A percentile compares a stretch with the other conserved stretches of the same genome.
Conservation (phyloP, 108 stramenopile genomes). For the Halocafeteria seosinensis region DNA sequence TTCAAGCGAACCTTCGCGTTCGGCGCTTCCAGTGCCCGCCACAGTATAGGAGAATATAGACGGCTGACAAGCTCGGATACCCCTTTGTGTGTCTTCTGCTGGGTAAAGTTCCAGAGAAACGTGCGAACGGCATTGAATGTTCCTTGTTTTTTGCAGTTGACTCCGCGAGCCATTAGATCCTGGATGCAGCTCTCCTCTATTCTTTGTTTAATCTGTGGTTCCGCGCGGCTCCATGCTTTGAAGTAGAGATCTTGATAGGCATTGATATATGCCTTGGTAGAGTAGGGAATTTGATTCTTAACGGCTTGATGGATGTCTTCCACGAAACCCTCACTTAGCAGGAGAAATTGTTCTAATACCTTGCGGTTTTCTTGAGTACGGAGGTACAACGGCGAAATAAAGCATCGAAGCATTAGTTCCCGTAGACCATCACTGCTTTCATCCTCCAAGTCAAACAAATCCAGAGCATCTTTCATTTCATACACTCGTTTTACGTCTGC, state of each 20-base stretch:
- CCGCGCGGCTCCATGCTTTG: constrained; percentile 55
- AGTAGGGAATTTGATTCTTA: constrained; percentile 43
- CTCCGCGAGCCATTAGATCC: constrained; percentile 51
- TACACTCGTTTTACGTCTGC: constrained; percentile 57
- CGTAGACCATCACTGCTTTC: constrained; percentile 34
- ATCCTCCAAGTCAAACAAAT: constrained; percentile 64
- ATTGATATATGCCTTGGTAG: constrained; percentile 38
- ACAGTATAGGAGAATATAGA: constrained; percentile 67
- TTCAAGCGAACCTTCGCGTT: constrained; percentile 64
- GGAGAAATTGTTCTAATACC: constrained; percentile 50
- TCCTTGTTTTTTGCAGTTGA: constrained; percentile 37
- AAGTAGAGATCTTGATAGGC: constrained; percentile 65
- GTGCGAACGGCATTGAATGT: constrained; percentile 12
- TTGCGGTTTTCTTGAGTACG: constrained; percentile 47
- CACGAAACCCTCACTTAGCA: constrained; percentile 51
- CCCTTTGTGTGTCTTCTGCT: constrained; percentile 47
- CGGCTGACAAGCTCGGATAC: constrained; percentile 62
- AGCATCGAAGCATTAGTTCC: constrained; percentile 21
- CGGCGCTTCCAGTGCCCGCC: constrained; percentile 61
- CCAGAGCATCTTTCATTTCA: constrained; percentile 48
- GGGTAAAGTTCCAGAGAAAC: constrained; percentile 51
- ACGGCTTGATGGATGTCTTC: constrained; percentile 43
- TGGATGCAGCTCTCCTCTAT: constrained; percentile 65
- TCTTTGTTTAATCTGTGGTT: constrained; percentile 11
- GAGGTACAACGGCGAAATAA: constrained; percentile 39